Evolutionary conservation across 2,329 filamentous ascomycete species (phyloP).

Genomic region (Colletotrichum destructivum): DNA sequence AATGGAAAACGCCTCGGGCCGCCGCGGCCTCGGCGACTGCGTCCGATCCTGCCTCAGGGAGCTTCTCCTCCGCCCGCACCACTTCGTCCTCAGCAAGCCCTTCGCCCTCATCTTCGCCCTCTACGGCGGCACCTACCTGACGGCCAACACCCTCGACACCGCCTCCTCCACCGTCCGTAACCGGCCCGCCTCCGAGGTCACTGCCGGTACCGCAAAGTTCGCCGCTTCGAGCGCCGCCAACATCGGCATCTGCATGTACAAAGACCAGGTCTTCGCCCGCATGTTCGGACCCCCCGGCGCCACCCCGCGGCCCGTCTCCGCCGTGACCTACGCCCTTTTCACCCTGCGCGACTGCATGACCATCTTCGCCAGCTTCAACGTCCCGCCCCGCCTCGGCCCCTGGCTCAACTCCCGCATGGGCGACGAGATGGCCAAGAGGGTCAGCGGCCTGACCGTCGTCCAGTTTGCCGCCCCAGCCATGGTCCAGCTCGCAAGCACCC

Average conservation of each 20-base stretch:
- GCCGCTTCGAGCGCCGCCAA: conserved; percentile 85
- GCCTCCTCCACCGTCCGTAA: conserved; percentile 74
- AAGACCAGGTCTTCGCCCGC: conserved; percentile 87
- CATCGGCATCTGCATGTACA: conserved; percentile 88
- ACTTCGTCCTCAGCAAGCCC: conserved; percentile 74
- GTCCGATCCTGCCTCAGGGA: conserved; percentile 70
- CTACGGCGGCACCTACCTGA: conserved; percentile 91
- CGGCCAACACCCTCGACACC: conserved; percentile 91
- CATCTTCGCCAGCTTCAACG: conserved; percentile 93
- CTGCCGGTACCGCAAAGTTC: conserved; percentile 85
- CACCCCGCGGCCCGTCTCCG: conserved; percentile 72
- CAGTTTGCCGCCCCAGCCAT: conserved; percentile 87
- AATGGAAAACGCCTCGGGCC: conserved; percentile 86
- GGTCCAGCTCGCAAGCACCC: conserved; percentile 85
- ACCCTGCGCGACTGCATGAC: conserved; percentile 87
- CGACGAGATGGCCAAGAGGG: conserved; percentile 64
- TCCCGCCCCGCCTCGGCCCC: conserved; percentile 85
- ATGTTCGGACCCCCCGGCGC: conserved; percentile 79
- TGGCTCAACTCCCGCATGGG: conserved; percentile 70
- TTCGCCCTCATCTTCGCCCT: conserved; percentile 80
- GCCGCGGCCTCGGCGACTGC: conserved; percentile 71
- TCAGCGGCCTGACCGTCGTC: conserved; percentile 74
- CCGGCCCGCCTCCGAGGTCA: conserved; percentile 73
- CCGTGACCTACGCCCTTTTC: conserved; percentile 83
- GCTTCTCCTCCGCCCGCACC: conserved; percentile 73